Evolutionary conservation across 495 filamentous ascomycete genomes (phyloP).

Genomic region (Hapsidospora chrysogenum): DNA sequence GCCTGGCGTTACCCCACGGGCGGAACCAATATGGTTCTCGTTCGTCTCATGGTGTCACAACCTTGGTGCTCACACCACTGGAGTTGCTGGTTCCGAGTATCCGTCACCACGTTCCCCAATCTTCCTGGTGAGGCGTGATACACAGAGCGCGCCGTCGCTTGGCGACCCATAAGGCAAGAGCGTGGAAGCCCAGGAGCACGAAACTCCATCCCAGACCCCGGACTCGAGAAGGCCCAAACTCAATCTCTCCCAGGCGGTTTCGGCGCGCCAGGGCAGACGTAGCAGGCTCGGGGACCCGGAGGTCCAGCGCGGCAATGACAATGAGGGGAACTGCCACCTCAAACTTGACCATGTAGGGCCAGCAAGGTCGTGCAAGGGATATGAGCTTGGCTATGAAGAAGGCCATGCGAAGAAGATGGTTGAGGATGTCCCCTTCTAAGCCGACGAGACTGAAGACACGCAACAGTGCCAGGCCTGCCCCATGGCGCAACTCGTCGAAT

Average conservation of each 20-base stretch:
- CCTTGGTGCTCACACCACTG: too few relatives aligned
- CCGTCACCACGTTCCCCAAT: background rate
- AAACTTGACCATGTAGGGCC: conserved; percentile 23
- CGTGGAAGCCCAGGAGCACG: conserved; percentile 19
- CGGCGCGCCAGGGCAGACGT: conserved; percentile 3
- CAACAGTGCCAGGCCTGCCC: conserved; percentile 13
- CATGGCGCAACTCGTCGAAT: conserved; percentile 19
- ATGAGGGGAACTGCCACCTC: conserved; percentile 17
- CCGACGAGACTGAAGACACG: conserved; percentile 1
- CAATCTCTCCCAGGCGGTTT: conserved; percentile 4
- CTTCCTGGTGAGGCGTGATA: conserved; percentile 4
- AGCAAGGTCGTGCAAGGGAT: conserved; percentile 23
- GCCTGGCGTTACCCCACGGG: too few relatives aligned
- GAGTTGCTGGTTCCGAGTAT: too few relatives aligned
- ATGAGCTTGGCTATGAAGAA: conserved; percentile 22
- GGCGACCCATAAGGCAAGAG: conserved; percentile 18
- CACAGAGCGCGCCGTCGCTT: conserved; percentile 19
- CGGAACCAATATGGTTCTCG: too few relatives aligned
- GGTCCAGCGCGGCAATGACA: conserved; percentile 20
- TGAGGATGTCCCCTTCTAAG: conserved; percentile 6
- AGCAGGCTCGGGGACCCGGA: conserved; percentile 10
- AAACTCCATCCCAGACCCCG: conserved; percentile 19
- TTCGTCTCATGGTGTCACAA: too few relatives aligned
- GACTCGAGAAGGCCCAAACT: conserved; percentile 3
- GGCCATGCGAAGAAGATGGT: conserved; percentile 13